phyloP scores from a whole-genome alignment of 352 stramenopile genomes.

The Aphanomyces euteiches region DNA sequence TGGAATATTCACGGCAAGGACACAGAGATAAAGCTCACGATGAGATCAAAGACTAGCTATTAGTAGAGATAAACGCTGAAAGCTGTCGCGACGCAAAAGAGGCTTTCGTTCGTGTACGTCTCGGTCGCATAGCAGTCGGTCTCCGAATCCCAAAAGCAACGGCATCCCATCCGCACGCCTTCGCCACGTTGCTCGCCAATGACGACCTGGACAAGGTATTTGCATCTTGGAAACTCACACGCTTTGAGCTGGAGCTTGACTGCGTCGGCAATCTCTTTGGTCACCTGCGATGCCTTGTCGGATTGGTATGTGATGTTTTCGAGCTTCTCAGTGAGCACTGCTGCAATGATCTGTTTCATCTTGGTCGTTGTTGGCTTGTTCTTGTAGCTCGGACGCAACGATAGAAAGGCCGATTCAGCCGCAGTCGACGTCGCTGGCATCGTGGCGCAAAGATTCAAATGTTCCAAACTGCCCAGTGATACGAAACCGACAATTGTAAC shows the following conservation, averaged over 20 bases:
- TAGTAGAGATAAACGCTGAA: conserved; percentile 89
- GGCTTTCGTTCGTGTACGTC: conserved; percentile 84
- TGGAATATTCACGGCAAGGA: neutral
- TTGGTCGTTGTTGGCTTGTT: conserved; percentile 60
- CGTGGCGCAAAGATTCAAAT: conserved; percentile 7
- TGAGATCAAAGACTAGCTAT: conserved; percentile 9
- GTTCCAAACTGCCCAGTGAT: neutral
- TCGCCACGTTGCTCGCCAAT: conserved; percentile 87
- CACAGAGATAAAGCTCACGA: neutral
- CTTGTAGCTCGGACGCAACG: conserved; percentile 27
- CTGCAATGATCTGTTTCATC: conserved; percentile 71
- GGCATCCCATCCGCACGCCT: conserved; percentile 85
- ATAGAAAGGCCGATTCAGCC: conserved; percentile 10
- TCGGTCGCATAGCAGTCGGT: conserved; percentile 88
- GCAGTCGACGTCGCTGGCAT: neutral
- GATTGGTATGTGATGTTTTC: conserved; percentile 62
- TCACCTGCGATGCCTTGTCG: conserved; percentile 66
- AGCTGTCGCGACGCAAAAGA: conserved; percentile 86
- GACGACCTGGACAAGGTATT: conserved; percentile 89
- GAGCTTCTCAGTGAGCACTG: conserved; percentile 67
- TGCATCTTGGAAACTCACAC: conserved; percentile 81
- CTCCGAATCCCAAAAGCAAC: conserved; percentile 87
- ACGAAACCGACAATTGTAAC: conserved; percentile 4
- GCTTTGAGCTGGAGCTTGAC: conserved; percentile 80
- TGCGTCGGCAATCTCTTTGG: conserved; percentile 82